Evolutionary conservation across 1,284 basidiomycete species (phyloP).

Genomic region (Irpex sp.): DNA sequence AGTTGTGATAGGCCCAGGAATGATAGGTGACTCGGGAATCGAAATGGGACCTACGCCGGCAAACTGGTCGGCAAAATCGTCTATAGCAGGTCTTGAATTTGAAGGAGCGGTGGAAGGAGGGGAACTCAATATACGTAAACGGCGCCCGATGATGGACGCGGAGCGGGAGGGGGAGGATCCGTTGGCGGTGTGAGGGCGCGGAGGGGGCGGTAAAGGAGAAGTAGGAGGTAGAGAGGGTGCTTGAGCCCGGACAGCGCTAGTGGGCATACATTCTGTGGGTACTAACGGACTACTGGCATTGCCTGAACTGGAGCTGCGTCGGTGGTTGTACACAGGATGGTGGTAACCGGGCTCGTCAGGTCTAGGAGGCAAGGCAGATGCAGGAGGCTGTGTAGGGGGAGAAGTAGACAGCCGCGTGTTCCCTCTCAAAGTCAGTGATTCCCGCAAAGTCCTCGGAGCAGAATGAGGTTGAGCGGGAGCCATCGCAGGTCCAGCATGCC

Average conservation of each 20-base stretch:
- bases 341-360: constrained; percentile 45
- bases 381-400: constrained; percentile 61
- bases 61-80: not conserved
- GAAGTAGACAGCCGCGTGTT: constrained; percentile 52
- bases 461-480: constrained; percentile 22
- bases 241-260: constrained; percentile 39
- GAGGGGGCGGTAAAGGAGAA: constrained; percentile 35
- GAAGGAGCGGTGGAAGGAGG: constrained; percentile 36
- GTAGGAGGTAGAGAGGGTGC: constrained; percentile 42
- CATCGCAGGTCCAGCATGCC: constrained; percentile 18
- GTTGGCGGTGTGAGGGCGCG: constrained; percentile 21
- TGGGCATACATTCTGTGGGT: not conserved
- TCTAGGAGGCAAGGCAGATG: constrained; percentile 48
- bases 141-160: constrained; percentile 48
- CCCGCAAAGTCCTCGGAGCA: constrained; percentile 46
- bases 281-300: constrained; percentile 28
- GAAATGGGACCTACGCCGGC: not conserved
- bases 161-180: constrained; percentile 22
- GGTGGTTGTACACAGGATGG: constrained; percentile 28
- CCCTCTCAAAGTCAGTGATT: constrained; percentile 48
- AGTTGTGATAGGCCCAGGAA: constrained; percentile 50
- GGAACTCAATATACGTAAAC: constrained; percentile 60
- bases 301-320: constrained; percentile 37
- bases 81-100: constrained; percentile 9
- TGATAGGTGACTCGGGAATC: constrained; percentile 17